These are phyloP conservation scores for Arthrobotrys conoides DNA, from an alignment of 2,329 filamentous ascomycete species.

Conservation along the genomic window DNA sequence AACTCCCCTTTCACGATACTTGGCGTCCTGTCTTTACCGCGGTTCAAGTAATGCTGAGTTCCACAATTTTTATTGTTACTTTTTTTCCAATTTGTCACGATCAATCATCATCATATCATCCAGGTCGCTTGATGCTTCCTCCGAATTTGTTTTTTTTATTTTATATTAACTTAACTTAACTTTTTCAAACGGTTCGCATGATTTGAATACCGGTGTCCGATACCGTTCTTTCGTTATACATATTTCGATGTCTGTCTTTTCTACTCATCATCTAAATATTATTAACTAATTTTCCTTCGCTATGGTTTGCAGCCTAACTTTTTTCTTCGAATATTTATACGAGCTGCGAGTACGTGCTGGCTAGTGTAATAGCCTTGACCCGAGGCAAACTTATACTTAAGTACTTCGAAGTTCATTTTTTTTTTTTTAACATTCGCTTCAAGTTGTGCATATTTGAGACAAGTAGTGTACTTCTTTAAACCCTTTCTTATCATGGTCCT, in stretches of 20 bases:
- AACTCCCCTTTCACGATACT: conserved; percentile 41
- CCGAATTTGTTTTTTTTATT: background rate
- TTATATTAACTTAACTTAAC: no score
- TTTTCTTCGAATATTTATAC: background rate
- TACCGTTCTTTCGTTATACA: conserved; percentile 26
- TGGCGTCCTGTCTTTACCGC: conserved; percentile 59
- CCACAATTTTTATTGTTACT: background rate
- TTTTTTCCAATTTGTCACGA: background rate
- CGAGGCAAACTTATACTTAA: no score
- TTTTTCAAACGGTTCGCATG: conserved; percentile 24
- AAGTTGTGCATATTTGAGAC: no score
- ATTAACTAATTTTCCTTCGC: background rate
- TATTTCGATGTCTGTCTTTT: conserved; percentile 9
- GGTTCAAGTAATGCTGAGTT: conserved; percentile 41
- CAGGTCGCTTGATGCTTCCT: conserved; percentile 28
- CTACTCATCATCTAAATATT: background rate
- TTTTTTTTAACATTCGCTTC: no score
- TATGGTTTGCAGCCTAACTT: background rate
- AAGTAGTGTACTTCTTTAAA: no score
- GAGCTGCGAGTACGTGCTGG: no score
- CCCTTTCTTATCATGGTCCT: no score
- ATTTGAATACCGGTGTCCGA: conserved; percentile 31
- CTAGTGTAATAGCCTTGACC: no score
- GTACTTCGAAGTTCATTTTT: no score
- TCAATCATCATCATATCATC: conserved; percentile 10